Evolutionary conservation across 495 filamentous ascomycete genomes (phyloP).

Genomic region (Aspergillus taichungensis): DNA sequence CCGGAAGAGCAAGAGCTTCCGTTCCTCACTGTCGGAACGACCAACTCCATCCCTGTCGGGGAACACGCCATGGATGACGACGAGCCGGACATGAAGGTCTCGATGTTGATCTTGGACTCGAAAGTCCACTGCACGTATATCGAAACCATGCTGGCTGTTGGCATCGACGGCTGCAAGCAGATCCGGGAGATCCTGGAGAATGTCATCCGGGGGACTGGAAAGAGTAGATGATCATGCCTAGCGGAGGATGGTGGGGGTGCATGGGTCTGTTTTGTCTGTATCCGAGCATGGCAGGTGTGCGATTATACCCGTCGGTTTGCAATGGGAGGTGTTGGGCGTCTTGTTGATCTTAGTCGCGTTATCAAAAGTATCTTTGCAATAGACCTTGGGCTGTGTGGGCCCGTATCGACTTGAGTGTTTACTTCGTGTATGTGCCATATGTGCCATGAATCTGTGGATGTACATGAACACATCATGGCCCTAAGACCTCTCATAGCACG

Average conservation of each 20-base stretch:
- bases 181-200: constrained; percentile 65
- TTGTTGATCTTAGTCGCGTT: too few species aligned
- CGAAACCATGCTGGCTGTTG: constrained; percentile 87
- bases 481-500: too few species aligned
- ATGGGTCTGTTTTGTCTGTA: constrained; percentile 2
- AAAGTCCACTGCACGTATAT: constrained; percentile 64
- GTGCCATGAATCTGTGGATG: too few species aligned
- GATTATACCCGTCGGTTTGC: constrained; percentile 10
- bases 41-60: constrained; percentile 43
- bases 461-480: too few species aligned
- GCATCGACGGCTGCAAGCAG: constrained; percentile 84
- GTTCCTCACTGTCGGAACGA: constrained; percentile 74
- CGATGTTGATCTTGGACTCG: constrained; percentile 75
- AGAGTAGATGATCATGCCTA: constrained; percentile 5
- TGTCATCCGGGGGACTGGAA: constrained; percentile 35
- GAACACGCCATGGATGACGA: constrained; percentile 30
- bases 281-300: constrained; percentile 2
- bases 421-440: too few species aligned
- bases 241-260: constrained; percentile 2
- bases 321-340: constrained; percentile 12
- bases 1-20: constrained; percentile 88
- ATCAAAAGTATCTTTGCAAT: too few species aligned
- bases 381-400: too few species aligned
- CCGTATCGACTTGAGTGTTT: too few species aligned
- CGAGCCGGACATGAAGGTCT: constrained; percentile 56